phyloP scores from a whole-genome alignment of 192 early-diverging fungal species.

The Radiomyces spectabilis region DNA sequence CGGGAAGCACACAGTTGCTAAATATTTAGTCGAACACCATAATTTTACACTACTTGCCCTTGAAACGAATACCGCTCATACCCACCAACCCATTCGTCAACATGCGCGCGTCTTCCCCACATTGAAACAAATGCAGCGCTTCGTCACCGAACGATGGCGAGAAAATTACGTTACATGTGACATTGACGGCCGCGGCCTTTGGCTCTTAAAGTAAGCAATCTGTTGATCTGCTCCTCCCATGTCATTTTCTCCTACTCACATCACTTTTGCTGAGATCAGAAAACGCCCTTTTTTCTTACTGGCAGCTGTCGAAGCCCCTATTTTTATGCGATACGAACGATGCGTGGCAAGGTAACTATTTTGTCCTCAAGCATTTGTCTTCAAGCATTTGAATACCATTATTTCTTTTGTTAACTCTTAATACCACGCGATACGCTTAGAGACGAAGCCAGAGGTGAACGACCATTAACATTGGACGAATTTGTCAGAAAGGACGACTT shows the following conservation, averaged over 20 bases:
- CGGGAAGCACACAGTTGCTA: conserved; percentile 60
- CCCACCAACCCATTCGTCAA: background rate
- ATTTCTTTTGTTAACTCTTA: too few species aligned
- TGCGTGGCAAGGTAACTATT: conserved; percentile 30
- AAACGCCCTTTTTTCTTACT: conserved; percentile 81
- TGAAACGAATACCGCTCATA: conserved; percentile 1
- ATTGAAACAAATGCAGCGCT: conserved; percentile 48
- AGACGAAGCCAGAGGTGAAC: background rate
- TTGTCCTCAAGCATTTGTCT: too few species aligned
- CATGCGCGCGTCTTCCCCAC: conserved; percentile 36
- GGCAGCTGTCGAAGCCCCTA: conserved; percentile 79
- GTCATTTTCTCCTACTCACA: too few species aligned
- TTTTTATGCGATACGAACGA: conserved; percentile 58
- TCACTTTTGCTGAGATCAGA: too few species aligned
- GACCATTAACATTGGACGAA: conserved; percentile 38
- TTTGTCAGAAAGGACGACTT: conserved; percentile 54
- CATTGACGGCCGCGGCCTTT: conserved; percentile 45
- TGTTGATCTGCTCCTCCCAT: too few species aligned
- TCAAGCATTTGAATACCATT: too few species aligned
- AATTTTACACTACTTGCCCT: conserved; percentile 39
- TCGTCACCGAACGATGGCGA: conserved; percentile 73
- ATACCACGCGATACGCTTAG: too few species aligned
- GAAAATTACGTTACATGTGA: conserved; percentile 66
- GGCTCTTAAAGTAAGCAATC: conserved; percentile 42
- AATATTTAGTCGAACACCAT: conserved; percentile 43